phyloP scores from a whole-genome alignment of 2,329 filamentous ascomycete species.

The Aspergillus sp. region DNA sequence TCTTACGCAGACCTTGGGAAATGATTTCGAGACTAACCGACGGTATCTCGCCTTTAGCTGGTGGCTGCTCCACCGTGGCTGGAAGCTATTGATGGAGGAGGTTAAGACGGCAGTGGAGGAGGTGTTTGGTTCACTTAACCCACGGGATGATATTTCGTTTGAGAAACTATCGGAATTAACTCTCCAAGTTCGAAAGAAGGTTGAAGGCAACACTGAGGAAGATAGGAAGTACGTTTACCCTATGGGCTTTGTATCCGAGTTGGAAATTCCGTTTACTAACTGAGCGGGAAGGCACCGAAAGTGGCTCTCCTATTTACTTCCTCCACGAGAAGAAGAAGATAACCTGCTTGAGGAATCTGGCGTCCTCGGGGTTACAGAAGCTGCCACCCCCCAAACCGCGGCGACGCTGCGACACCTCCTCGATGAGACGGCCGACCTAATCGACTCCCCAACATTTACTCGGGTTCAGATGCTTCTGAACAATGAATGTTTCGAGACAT shows the following conservation, averaged over 20 bases:
- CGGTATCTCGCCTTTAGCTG: conserved; percentile 96
- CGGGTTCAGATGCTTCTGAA: conserved; percentile 84
- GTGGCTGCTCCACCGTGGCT: conserved; percentile 94
- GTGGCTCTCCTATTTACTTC: conserved; percentile 85
- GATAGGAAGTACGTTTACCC: conserved; percentile 53
- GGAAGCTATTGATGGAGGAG: conserved; percentile 75
- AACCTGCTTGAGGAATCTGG: conserved; percentile 84
- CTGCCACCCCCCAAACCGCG: conserved; percentile 36
- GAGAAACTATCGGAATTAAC: conserved; percentile 77
- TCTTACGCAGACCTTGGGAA: conserved; percentile 79
- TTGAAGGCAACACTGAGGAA: conserved; percentile 72
- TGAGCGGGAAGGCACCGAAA: conserved; percentile 50
- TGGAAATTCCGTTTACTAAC: conserved; percentile 25
- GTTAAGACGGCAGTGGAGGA: conserved; percentile 85
- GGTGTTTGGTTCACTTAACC: conserved; percentile 85
- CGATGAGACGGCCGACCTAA: conserved; percentile 92
- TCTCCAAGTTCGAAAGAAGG: conserved; percentile 75
- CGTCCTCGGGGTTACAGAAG: conserved; percentile 53
- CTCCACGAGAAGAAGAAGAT: conserved; percentile 73
- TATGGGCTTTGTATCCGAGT: neutral
- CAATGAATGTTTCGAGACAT: conserved; percentile 79
- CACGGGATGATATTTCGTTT: conserved; percentile 82
- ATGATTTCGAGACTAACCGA: conserved; percentile 93
- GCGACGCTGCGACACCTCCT: conserved; percentile 74
- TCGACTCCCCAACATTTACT: conserved; percentile 89